Conservation (phyloP, 1,284 basidiomycete genomes). For the Rhizoctonia solani region DNA sequence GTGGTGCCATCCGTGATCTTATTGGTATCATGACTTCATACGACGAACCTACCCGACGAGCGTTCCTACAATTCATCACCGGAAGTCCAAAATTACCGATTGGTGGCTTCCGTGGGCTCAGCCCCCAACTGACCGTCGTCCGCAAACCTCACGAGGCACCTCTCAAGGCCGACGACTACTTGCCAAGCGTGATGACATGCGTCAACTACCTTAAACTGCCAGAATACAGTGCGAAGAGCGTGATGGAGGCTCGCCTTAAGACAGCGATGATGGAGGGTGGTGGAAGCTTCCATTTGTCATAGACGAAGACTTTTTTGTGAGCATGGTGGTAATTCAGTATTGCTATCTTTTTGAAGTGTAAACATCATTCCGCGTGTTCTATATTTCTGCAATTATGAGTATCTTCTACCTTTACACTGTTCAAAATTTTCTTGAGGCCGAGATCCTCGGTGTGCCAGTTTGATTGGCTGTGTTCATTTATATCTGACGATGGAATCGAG, state of each 20-base stretch:
- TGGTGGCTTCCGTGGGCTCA: slow-evolving; percentile 94
- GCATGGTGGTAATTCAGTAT: slow-evolving; percentile 20
- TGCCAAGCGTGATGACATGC: slow-evolving; percentile 99
- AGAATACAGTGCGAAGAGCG: slow-evolving; percentile 83
- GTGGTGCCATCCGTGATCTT: slow-evolving; percentile 84
- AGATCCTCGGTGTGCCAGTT: neutral
- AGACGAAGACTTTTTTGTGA: slow-evolving; percentile 42
- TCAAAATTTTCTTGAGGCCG: neutral
- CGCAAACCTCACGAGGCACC: slow-evolving; percentile 94
- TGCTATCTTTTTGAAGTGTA: slow-evolving; percentile 34
- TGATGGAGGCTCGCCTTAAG: slow-evolving; percentile 78
- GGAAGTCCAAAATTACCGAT: slow-evolving; percentile 94
- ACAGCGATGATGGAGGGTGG: slow-evolving; percentile 88
- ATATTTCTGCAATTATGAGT: slow-evolving; percentile 10
- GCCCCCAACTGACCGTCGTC: slow-evolving; percentile 94
- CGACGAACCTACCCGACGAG: slow-evolving; percentile 72
- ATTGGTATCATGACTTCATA: slow-evolving; percentile 87
- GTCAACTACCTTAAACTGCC: slow-evolving; percentile 96
- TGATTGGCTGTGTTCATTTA: neutral
- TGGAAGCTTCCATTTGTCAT: slow-evolving; percentile 94
- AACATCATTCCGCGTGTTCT: slow-evolving; percentile 24
- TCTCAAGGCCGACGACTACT: slow-evolving; percentile 88
- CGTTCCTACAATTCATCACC: slow-evolving; percentile 96
- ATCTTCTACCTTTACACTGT: neutral
- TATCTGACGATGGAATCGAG: too few relatives aligned